Evolutionary conservation across 2,329 filamentous ascomycete genomes (phyloP), one percentile per base, ranked within the genome.

Genomic region (Ceratocystis ficicola): DNA sequence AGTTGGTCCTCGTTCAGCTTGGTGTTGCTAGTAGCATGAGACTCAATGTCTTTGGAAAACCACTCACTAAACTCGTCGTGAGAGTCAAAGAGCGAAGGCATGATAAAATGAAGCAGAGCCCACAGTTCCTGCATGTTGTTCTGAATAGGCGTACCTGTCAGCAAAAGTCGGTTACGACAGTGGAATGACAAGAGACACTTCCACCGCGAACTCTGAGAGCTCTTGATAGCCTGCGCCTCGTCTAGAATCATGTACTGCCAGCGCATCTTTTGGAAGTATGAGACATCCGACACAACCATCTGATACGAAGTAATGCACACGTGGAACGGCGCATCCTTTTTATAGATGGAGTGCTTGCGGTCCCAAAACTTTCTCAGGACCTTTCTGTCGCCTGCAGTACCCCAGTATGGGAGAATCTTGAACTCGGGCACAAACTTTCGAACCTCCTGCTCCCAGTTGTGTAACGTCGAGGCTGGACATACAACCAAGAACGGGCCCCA

Each of bases 171-270:
- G 76, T 97, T 99, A 68, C 94, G 88, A 77, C 93, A 97, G 74
- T 95, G 89, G 81, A 97, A 97, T 63, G 88, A 88, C 60, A 99
- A 81, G 69, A 99, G 77, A 70, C 88, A 92, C 82, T 97, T 99
- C 94, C 94, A 99, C 73, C 94, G 85, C 17, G 92, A 96, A 78
- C 91, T 96, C 72, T 89, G 86, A 0, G 94, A 96, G 69, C 92
- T 96, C 80, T 99, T 99, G 84, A 99, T 97, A 70, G 94, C 94
- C 74, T 99, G 94, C 1, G 94, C 94, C 76, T 99, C 94, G 71
- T 99, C 94, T 50, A 99, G 83, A 75, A 99, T 96, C 94, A 99
- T 99, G 79, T 99, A 97, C 77, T 97, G 94, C 94, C 94, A 99
- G 71, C 89, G 89, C 82, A 99, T 94, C 80, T 97, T 97, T 77